phyloP scores from a whole-genome alignment of 805 yeast species.

The Teunomyces pallodes region DNA sequence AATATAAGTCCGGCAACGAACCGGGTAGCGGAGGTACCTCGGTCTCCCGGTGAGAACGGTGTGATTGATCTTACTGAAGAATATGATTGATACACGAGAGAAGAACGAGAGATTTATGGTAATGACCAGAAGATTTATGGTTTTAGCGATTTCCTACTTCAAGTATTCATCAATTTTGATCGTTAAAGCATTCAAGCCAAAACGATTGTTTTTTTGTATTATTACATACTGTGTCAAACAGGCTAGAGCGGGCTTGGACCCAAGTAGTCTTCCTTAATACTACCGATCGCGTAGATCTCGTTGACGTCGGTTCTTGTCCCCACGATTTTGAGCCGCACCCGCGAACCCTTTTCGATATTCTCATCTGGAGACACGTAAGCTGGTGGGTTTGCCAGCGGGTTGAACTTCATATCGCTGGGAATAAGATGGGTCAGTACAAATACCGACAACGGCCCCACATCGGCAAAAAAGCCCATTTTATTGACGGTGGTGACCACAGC shows the following conservation, averaged over 20 bases:
- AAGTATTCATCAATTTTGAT: too few species aligned
- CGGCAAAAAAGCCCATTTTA: conserved; percentile 95
- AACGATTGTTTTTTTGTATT: background rate
- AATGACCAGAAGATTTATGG: too few species aligned
- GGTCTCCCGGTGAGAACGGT: background rate
- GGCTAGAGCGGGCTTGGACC: conserved; percentile 65
- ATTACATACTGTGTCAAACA: conserved; percentile 5
- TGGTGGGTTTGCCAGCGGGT: conserved; percentile 97
- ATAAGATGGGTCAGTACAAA: conserved; percentile 93
- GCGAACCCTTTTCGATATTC: conserved; percentile 88
- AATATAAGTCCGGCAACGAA: background rate
- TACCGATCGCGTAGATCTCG: conserved; percentile 95
- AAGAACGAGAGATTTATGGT: too few species aligned
- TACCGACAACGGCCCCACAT: conserved; percentile 94
- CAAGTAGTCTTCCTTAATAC: conserved; percentile 95
- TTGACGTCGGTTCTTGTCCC: conserved; percentile 98
- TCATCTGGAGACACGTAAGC: conserved; percentile 95
- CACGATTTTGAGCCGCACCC: conserved; percentile 90
- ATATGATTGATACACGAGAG: background rate
- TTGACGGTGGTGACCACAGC: conserved; percentile 93
- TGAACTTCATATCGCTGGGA: conserved; percentile 89
- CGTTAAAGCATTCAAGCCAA: too few species aligned
- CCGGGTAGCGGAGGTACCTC: background rate
- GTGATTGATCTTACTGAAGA: conserved; percentile 15
- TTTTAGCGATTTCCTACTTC: too few species aligned